These are phyloP conservation scores for Voacanga thouarsii DNA, from an alignment of 257 asterid genomes.

Conservation along the genomic window DNA sequence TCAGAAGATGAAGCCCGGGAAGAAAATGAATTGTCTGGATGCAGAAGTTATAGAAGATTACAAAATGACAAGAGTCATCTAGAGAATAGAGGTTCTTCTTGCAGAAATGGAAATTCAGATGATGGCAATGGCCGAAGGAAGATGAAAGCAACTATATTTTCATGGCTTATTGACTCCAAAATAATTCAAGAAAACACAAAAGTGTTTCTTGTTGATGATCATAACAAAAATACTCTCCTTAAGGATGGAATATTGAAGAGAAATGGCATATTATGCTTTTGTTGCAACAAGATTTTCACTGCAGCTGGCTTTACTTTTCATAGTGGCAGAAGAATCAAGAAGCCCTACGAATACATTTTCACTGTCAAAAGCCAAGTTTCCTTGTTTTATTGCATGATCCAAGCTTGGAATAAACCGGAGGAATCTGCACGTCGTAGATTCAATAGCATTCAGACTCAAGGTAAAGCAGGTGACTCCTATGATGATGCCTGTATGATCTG, in stretches of 20 bases:
- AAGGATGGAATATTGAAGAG: conserved; percentile 36
- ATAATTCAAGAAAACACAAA: conserved; percentile 29
- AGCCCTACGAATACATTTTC: conserved; percentile 31
- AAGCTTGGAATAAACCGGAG: conserved; percentile 39
- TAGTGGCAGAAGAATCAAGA: conserved; percentile 22
- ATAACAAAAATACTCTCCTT: conserved; percentile 1
- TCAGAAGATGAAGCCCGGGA: neutral
- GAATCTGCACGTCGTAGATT: conserved; percentile 23
- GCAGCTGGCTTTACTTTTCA: conserved; percentile 35
- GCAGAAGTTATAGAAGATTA: neutral
- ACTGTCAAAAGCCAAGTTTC: conserved; percentile 6
- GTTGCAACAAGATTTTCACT: conserved; percentile 32
- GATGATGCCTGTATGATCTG: conserved; percentile 61
- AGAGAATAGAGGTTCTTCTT: neutral
- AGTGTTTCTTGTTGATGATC: conserved; percentile 14
- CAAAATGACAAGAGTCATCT: neutral
- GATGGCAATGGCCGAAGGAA: neutral
- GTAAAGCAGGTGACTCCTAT: conserved; percentile 17
- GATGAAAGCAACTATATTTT: conserved; percentile 33
- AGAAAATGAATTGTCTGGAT: neutral
- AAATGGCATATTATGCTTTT: conserved; percentile 44
- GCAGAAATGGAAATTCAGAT: conserved; percentile 1
- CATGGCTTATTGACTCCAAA: conserved; percentile 47
- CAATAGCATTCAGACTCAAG: conserved; percentile 23
- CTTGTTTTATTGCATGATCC: conserved; percentile 28